Base-by-base conservation (phyloP, 805 yeast genomes). In the Barnettozyma siamensis region DNA sequence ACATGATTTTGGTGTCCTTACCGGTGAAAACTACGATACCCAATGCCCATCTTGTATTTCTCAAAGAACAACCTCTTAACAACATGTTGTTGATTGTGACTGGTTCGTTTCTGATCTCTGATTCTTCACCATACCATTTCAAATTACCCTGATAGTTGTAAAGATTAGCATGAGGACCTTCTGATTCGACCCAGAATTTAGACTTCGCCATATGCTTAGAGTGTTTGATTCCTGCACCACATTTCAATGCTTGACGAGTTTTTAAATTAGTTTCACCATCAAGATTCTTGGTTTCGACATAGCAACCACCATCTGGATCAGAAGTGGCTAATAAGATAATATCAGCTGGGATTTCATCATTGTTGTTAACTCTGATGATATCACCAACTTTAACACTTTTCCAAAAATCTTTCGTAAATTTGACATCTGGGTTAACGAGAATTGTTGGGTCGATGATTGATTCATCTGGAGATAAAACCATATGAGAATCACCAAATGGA, bases 341-440 rank as follows among this genome's bases (percentile, higher is more conserved):
- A 64, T 85, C 94, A 2, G 93, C 89, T 1, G 94, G 94, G 7
- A 83, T 72, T 65, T 83, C 93, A 57, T 85, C 93, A 55, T 85
- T 80, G 50, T 78, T 76, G 48, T 81, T 76, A 18, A 85, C 70
- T 53, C 91, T 70, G 23, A 85, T 69, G 37, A 85, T 67, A 50
- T 84, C 91, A 49, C 94, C 94, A 27, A 84, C 89, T 36, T 65
- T 63, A 31, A 85, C 77, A 52, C 73, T 76, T 59, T 83, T 83
- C 93, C 93, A 84, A 57, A 85, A 59, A 32, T 59, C 61, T 42
- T 62, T 66, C 4, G 46, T 49, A 41, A 70, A 69, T 41, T 59
- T 65, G 31, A 42, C 76, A 72, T 47, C 75, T 7, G 50, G 76
- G 5, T 71, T 66, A 51, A 80, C 76, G 17, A 82, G 66, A 31